Evolutionary conservation across 2,329 filamentous ascomycete genomes (phyloP).

Genomic region (Knufia fluminis): DNA sequence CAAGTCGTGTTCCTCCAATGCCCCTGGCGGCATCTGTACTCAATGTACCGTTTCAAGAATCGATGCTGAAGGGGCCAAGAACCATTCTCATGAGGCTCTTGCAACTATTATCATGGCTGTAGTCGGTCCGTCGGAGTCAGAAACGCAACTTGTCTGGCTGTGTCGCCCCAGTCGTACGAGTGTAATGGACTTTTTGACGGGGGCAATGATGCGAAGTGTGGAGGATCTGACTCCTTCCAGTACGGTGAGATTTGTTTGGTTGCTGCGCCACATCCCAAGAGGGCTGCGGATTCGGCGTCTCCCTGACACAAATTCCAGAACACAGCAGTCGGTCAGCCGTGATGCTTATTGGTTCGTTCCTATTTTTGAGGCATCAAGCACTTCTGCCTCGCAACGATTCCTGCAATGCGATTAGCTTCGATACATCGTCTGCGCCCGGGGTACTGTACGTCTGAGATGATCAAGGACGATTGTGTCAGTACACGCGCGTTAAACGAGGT

Average conservation of each 20-base stretch:
- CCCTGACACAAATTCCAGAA: background rate
- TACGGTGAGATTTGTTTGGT: background rate
- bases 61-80: background rate
- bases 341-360: background rate
- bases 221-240: background rate
- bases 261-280: background rate
- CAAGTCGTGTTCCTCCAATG: conserved; percentile 2
- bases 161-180: background rate
- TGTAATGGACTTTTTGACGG: background rate
- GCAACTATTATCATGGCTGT: background rate
- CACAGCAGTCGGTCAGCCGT: background rate
- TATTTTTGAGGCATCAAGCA: background rate
- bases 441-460: too few species aligned
- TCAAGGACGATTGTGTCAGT: too few species aligned
- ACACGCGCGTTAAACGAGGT: too few species aligned
- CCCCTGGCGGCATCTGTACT: conserved; percentile 7
- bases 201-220: background rate
- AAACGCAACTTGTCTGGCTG: too few species aligned
- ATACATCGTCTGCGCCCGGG: too few species aligned
- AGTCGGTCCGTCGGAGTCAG: background rate
- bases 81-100: conserved; percentile 3
- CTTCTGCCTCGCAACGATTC: too few species aligned
- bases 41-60: background rate
- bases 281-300: background rate
- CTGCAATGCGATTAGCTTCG: too few species aligned